Evolutionary conservation across 441 rosid species (phyloP).

Genomic region (Populus tomentosa): DNA sequence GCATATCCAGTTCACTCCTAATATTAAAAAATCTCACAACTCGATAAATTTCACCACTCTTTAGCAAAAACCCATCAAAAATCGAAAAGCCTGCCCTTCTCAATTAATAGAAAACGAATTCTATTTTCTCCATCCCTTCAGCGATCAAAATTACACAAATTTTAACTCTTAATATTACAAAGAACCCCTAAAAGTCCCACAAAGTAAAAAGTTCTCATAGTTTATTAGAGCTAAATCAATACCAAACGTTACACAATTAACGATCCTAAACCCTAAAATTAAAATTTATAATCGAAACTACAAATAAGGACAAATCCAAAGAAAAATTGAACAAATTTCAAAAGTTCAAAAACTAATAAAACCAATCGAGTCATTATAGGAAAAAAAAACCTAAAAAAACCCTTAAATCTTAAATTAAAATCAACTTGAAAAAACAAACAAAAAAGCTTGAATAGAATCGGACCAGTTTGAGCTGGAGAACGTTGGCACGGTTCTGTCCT

Average conservation of each 20-base stretch:
- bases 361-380: background rate
- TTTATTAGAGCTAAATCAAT: background rate
- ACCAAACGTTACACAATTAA: background rate
- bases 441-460: slow-evolving; percentile 3
- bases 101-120: background rate
- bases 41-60: background rate
- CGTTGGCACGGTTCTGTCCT: slow-evolving; percentile 89
- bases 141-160: background rate
- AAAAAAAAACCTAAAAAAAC: background rate
- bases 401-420: background rate
- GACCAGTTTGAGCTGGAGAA: slow-evolving; percentile 97
- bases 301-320: background rate
- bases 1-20: slow-evolving; percentile 1
- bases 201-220: background rate
- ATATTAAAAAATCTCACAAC: background rate
- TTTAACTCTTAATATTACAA: background rate
- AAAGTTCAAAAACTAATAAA: background rate
- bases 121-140: background rate
- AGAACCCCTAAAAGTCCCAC: background rate
- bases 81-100: background rate
- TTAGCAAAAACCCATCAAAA: background rate
- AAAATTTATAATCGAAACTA: background rate
- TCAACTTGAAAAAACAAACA: background rate
- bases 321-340: background rate
- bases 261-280: background rate